A percentile compares a stretch with the other conserved stretches of the same genome.
Conservation (phyloP, 202 grass and related monocot species). For the Elaeis oleifera region DNA sequence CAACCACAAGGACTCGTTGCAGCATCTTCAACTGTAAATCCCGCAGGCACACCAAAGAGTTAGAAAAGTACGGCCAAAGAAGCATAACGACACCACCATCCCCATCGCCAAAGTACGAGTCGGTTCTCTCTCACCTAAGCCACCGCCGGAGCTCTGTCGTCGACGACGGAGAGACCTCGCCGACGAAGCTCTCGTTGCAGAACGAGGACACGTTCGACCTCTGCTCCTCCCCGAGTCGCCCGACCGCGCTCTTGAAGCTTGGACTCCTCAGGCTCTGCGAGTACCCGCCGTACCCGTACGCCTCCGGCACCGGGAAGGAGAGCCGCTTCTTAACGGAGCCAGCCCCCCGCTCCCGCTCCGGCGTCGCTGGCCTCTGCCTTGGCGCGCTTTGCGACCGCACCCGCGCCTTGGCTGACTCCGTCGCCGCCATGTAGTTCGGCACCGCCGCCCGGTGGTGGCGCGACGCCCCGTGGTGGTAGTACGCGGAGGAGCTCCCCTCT, state of each 20-base stretch:
- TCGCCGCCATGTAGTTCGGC: constrained; percentile 92
- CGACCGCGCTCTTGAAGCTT: constrained; percentile 88
- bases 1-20: no score
- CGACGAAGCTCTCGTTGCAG: constrained; percentile 67
- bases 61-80: no score
- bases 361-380: constrained; percentile 55
- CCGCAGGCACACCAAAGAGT: no score
- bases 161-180: constrained; percentile 64
- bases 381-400: constrained; percentile 78
- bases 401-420: constrained; percentile 82
- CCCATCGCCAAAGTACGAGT: no score
- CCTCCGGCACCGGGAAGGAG: constrained; percentile 58
- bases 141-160: constrained; percentile 73
- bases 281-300: constrained; percentile 36
- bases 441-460: constrained; percentile 40
- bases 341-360: constrained; percentile 35
- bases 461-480: constrained; percentile 28
- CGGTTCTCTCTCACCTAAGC: constrained; percentile 37
- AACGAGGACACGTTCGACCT: constrained; percentile 77
- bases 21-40: no score
- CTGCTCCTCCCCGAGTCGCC: constrained; percentile 61
- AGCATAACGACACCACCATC: no score
- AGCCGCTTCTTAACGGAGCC: constrained; percentile 64
- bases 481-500: constrained; percentile 18
- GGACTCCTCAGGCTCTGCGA: constrained; percentile 65